Conservation (phyloP, 2,329 filamentous ascomycete species). For the Ophiocordyceps camponoti-floridani region DNA sequence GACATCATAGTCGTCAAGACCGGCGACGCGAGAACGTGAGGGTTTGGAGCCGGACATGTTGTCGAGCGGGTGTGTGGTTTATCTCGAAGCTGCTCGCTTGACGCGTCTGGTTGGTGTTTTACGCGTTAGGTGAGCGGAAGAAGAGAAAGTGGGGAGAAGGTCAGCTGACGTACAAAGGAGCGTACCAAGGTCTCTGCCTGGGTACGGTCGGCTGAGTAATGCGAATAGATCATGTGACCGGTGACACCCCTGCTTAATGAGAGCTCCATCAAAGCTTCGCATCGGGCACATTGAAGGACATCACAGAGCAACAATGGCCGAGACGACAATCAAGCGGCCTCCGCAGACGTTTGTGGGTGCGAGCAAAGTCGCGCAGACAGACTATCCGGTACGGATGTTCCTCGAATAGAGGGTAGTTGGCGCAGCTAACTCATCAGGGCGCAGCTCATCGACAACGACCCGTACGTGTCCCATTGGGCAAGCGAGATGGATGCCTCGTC, state of each 20-base stretch:
- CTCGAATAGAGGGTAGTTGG: slow-evolving; percentile 7
- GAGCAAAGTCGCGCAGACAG: slow-evolving; percentile 62
- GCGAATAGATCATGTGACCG: not conserved
- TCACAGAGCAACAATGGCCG: slow-evolving; percentile 14
- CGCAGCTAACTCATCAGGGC: slow-evolving; percentile 6
- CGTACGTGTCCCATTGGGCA: slow-evolving; percentile 36
- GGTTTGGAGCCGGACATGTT: slow-evolving; percentile 9
- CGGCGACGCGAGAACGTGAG: slow-evolving; percentile 25
- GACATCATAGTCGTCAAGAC: slow-evolving; percentile 61
- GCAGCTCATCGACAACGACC: slow-evolving; percentile 97
- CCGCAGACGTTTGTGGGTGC: slow-evolving; percentile 17
- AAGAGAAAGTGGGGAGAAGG: too few species aligned
- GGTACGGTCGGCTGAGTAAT: not conserved
- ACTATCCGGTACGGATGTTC: slow-evolving; percentile 59
- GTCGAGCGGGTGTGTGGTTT: not conserved
- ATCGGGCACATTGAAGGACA: slow-evolving; percentile 4
- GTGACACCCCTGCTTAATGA: not conserved
- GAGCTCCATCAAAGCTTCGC: slow-evolving; percentile 5
- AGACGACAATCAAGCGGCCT: slow-evolving; percentile 18
- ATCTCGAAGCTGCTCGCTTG: not conserved
- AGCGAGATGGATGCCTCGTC: not conserved
- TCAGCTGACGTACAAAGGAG: too few species aligned
- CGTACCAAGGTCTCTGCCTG: too few species aligned
- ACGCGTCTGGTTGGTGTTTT: not conserved
- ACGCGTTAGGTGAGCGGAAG: too few species aligned